Percentiles rank a stretch among this genome's conserved stretches.
Evolutionary conservation across 2,329 filamentous ascomycete species (phyloP).

Genomic region (Biscogniauxia sp.): DNA sequence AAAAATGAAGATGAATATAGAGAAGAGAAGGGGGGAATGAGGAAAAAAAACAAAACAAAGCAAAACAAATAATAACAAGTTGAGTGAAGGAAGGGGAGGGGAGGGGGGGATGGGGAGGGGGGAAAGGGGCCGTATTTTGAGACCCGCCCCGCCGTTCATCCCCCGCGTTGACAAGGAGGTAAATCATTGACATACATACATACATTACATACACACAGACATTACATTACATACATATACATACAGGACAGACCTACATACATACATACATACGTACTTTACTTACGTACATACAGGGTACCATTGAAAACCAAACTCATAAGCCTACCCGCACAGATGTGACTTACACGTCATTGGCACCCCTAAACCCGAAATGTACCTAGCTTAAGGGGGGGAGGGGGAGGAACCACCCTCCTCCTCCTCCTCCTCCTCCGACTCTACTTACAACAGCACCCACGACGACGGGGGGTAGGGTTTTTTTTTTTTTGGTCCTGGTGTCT

Average conservation of each 20-base stretch:
- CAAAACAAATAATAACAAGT: too few species aligned
- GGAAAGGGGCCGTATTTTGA: slow-evolving; percentile 17
- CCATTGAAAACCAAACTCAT: background rate
- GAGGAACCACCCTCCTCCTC: slow-evolving; percentile 5
- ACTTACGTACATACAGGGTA: background rate
- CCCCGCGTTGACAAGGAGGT: slow-evolving; percentile 13
- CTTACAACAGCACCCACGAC: slow-evolving; percentile 21
- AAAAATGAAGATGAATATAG: too few species aligned
- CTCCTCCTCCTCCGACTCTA: slow-evolving; percentile 2
- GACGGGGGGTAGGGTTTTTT: background rate
- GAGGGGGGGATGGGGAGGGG: too few species aligned
- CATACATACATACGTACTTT: background rate
- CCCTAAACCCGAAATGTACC: slow-evolving; percentile 2
- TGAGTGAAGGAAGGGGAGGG: too few species aligned
- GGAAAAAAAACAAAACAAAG: too few species aligned
- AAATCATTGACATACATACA: slow-evolving; percentile 1
- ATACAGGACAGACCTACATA: too few species aligned
- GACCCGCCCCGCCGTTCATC: slow-evolving; percentile 27
- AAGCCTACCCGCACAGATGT: background rate
- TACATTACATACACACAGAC: background rate
- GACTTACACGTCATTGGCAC: slow-evolving; percentile 20
- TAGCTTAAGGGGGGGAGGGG: background rate
- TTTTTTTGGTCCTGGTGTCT: background rate
- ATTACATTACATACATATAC: background rate
- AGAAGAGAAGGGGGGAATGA: too few species aligned